Conservation (phyloP, 495 filamentous ascomycete species). For the Xylaria grammica region DNA sequence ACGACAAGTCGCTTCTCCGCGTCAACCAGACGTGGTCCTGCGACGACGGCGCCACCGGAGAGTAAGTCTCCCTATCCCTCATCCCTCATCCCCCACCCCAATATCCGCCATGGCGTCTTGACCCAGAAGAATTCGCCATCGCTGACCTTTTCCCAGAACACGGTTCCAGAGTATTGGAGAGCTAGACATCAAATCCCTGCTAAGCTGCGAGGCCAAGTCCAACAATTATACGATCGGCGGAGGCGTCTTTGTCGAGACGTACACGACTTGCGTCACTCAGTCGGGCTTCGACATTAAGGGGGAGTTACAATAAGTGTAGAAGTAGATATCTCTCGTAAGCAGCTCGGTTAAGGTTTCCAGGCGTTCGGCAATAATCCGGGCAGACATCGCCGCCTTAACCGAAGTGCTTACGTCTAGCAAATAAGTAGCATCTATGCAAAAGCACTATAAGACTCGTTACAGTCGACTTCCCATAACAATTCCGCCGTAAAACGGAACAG, state of each 20-base stretch:
- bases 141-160: not conserved
- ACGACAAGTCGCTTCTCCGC: not conserved
- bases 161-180: constrained; percentile 15
- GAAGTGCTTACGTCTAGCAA: not conserved
- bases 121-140: too few relatives aligned
- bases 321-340: too few relatives aligned
- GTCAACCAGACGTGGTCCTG: constrained; percentile 17
- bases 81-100: not conserved
- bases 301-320: constrained; percentile 7
- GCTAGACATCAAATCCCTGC: constrained; percentile 2
- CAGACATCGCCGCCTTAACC: not conserved
- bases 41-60: not conserved
- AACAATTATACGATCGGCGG: not conserved
- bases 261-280: not conserved
- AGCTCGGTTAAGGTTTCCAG: too few relatives aligned
- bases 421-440: not conserved
- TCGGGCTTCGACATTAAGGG: constrained; percentile 11
- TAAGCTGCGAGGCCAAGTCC: not conserved
- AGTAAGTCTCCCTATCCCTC: not conserved
- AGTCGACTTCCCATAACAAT: not conserved
- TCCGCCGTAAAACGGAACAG: not conserved
- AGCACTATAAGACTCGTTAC: not conserved
- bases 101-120: too few relatives aligned
- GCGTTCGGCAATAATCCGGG: too few relatives aligned
- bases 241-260: not conserved